Conservation (phyloP, 1,139 yeast genomes). For the Candida smagusa region DNA sequence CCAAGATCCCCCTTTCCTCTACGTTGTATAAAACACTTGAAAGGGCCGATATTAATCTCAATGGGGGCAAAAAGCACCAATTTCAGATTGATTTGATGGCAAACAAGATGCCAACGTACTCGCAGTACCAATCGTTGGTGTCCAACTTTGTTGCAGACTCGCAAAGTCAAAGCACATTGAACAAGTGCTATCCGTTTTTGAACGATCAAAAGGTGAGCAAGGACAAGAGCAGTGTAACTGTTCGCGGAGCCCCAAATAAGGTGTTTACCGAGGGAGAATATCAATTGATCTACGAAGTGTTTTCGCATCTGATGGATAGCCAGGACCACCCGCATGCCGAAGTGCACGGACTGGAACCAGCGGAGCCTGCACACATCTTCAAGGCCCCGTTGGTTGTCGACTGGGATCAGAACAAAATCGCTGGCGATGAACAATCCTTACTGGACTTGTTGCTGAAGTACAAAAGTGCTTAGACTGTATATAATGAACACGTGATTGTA, state of each 20-base stretch:
- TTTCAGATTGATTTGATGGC: constrained; percentile 40
- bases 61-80: constrained; percentile 21
- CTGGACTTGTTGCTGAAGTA: constrained; percentile 31
- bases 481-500: no score
- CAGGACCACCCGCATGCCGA: constrained; percentile 17
- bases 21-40: constrained; percentile 31
- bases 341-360: constrained; percentile 11
- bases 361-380: constrained; percentile 34
- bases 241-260: constrained; percentile 28
- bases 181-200: constrained; percentile 38
- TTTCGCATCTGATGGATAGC: constrained; percentile 25
- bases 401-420: constrained; percentile 47
- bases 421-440: constrained; percentile 37
- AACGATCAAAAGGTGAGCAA: constrained; percentile 20
- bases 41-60: constrained; percentile 29
- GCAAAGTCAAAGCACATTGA: constrained; percentile 26
- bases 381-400: constrained; percentile 45
- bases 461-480: constrained; percentile 1
- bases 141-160: constrained; percentile 27
- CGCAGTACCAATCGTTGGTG: constrained; percentile 34
- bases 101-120: constrained; percentile 43
- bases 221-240: constrained; percentile 21
- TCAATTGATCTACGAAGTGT: constrained; percentile 38
- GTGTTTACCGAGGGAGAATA: constrained; percentile 41
- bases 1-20: constrained; percentile 31